Percentiles rank a stretch among this genome's conserved stretches.
Evolutionary conservation across 2,329 filamentous ascomycete genomes (phyloP).

Genomic region (Myriosclerotinia curreyana): DNA sequence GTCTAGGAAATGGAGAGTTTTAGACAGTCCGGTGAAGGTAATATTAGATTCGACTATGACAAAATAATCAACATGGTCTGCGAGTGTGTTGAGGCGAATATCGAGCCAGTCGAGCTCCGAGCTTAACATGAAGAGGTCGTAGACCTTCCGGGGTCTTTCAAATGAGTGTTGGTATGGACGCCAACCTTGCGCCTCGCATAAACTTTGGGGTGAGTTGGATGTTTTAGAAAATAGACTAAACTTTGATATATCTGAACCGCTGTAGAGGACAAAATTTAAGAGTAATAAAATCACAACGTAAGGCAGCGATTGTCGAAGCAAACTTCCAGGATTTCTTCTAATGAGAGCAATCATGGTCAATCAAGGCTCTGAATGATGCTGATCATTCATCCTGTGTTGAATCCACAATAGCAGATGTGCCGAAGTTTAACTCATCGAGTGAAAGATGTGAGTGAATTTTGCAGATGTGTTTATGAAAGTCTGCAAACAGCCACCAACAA

Average conservation of each 20-base stretch:
- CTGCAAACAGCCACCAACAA: not conserved
- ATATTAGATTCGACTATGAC: conserved; percentile 58
- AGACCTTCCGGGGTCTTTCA: conserved; percentile 47
- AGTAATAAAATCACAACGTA: not conserved
- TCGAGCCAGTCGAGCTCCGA: conserved; percentile 65
- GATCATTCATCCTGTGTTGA: not conserved
- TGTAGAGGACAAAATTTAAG: not conserved
- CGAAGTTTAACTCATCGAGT: not conserved
- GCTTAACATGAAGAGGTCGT: conserved; percentile 62
- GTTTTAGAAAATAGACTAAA: not conserved
- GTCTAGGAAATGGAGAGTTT: conserved; percentile 52
- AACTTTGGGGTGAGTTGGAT: not conserved
- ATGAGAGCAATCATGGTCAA: conserved; percentile 1
- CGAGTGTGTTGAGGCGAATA: conserved; percentile 58
- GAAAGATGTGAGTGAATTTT: not conserved
- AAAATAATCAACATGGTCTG: conserved; percentile 61
- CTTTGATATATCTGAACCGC: not conserved
- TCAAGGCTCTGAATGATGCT: conserved; percentile 6
- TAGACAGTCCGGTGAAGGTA: conserved; percentile 57
- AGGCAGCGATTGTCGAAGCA: conserved; percentile 1
- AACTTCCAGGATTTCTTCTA: not conserved
- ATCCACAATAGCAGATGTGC: not conserved
- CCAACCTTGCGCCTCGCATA: conserved; percentile 22
- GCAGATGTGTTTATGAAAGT: not conserved
- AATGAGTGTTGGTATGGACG: conserved; percentile 9